Conservation (phyloP, 352 stramenopile species). For the Blastocystis sp. region DNA sequence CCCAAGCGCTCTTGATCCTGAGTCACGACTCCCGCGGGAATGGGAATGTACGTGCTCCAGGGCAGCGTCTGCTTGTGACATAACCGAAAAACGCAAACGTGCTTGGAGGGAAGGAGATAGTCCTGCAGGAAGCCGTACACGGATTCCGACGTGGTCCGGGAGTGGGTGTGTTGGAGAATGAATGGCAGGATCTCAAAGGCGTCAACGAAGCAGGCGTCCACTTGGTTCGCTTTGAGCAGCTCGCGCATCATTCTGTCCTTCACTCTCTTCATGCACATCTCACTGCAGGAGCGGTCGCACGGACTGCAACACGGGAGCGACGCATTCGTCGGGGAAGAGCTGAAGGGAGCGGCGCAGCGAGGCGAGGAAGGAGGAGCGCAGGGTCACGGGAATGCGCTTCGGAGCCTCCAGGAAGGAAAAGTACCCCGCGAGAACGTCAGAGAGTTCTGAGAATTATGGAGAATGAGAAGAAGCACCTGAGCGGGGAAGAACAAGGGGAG, state of each 20-base stretch:
- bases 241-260: neutral
- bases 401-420: neutral
- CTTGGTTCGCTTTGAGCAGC: neutral
- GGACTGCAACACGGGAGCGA: neutral
- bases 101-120: neutral
- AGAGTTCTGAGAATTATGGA: neutral
- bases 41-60: neutral
- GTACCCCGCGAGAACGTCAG: neutral
- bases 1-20: no score
- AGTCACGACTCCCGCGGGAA: neutral
- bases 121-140: neutral
- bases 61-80: neutral
- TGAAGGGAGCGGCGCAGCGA: neutral
- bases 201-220: neutral
- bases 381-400: neutral
- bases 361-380: neutral
- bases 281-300: neutral
- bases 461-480: neutral
- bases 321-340: neutral
- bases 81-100: neutral
- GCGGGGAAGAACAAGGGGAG: neutral
- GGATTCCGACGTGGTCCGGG: neutral
- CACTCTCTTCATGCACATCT: neutral
- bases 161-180: neutral
- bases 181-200: neutral